Evolutionary conservation across 2,329 filamentous ascomycete genomes (phyloP), one percentile per base, ranked within the genome.

Genomic region (Furcasterigmium furcatum): DNA sequence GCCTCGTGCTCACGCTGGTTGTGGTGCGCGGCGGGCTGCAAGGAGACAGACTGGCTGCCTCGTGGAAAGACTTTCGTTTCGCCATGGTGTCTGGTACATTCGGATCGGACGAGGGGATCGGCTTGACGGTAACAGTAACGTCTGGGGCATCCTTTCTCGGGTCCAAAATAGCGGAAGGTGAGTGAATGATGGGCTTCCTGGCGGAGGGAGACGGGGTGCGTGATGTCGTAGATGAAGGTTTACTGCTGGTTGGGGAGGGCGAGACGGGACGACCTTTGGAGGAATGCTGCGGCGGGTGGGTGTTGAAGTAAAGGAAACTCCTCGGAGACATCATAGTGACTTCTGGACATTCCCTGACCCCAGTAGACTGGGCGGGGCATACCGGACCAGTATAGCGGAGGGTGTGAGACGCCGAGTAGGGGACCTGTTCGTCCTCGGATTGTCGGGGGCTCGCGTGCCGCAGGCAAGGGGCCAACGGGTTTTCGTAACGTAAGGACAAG

Each of bases 231-330:
- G 25, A 22, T 16, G 46, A 30, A 45, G 43, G 30, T 19, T 38
- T 41, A 36, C 41, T 41, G 42, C 12, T 7, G 7, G 24, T 27
- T 27, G 24, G 24, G 12, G 41, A 38, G 6, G 42, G 7, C 3
- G 38, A 39, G 35, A 25, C 25, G 18, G 30, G 21, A 12, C 21
- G 41, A 30, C 21, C 20, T 18, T 24, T 19, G 41, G 29, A 19
- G 32, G 32, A 32, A 34, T 32, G 32, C 36, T 22, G 36, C 41
- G 46, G 45, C 43, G 50, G 50, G 46, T 52, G 50, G 44, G 41
- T 48, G 47, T 50, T 52, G 48, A 48, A 52, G 48, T 52, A 52
- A 43, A 51, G 48, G 48, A 52, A 52, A 52, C 50, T 52, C 46
- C 50, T 52, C 44, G 50, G 50, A 48, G 50, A 51, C 50, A 52